Conservation (phyloP, 306 rosid genomes). For the Cucurbita pepo region DNA sequence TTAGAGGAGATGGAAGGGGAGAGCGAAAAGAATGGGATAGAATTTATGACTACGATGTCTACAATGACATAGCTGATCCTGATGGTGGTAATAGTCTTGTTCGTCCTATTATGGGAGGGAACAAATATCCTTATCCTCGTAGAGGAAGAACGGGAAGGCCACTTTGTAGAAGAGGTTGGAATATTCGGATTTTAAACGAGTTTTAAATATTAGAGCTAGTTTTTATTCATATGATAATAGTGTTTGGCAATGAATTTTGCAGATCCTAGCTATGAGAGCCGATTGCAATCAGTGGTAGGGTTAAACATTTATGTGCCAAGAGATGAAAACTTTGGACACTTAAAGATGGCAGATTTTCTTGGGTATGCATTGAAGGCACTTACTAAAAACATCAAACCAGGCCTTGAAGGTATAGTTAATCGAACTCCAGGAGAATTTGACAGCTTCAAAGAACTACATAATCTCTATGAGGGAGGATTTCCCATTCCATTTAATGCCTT, state of each 20-base stretch:
- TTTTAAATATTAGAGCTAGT: too few species aligned
- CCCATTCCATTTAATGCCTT: constrained; percentile 29
- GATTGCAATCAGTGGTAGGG: constrained; percentile 26
- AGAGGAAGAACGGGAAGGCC: constrained; percentile 66
- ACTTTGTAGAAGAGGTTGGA: constrained; percentile 24
- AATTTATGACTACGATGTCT: constrained; percentile 57
- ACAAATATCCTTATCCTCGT: constrained; percentile 58
- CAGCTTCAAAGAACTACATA: constrained; percentile 35
- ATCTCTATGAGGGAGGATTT: constrained; percentile 63
- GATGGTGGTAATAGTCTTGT: not conserved
- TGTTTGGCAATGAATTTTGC: not conserved
- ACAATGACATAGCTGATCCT: constrained; percentile 52
- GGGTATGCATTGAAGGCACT: constrained; percentile 48
- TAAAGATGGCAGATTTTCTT: constrained; percentile 65
- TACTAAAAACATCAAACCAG: constrained; percentile 42
- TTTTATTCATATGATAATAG: too few species aligned
- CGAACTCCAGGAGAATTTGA: constrained; percentile 42
- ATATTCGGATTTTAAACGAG: too few species aligned
- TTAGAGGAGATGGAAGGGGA: constrained; percentile 58
- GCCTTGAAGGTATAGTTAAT: constrained; percentile 34
- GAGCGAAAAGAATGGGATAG: constrained; percentile 58
- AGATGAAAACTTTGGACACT: constrained; percentile 67
- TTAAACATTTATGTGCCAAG: constrained; percentile 68
- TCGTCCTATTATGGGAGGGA: constrained; percentile 68
- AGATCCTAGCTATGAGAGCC: constrained; percentile 46